These are phyloP conservation scores for Leccinum sublutescens DNA, from an alignment of 768 basidiomycete genomes.

Conservation along the genomic window DNA sequence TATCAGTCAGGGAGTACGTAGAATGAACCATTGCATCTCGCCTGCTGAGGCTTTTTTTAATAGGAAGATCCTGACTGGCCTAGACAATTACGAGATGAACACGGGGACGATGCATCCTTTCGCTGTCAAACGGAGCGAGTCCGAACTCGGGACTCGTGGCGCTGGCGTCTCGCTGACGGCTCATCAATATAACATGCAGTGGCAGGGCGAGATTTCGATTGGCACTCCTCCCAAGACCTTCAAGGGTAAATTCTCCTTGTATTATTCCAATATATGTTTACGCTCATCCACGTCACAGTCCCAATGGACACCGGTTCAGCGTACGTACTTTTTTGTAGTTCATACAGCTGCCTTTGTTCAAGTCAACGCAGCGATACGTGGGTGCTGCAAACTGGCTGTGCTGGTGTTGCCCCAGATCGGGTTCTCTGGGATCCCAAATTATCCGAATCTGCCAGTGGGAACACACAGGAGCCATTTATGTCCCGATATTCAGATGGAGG, in stretches of 20 bases:
- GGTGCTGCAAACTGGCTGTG: neutral
- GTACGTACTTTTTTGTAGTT: neutral
- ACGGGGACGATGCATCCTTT: neutral
- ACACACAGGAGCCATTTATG: neutral
- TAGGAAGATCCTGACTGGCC: neutral
- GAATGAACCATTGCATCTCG: neutral
- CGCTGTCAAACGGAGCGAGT: neutral
- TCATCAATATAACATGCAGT: neutral
- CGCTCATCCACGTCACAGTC: neutral
- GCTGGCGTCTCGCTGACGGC: neutral
- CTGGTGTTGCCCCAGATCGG: neutral
- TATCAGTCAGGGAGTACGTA: neutral
- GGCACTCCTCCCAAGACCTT: neutral
- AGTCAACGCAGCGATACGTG: neutral
- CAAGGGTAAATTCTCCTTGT: neutral
- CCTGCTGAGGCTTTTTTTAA: neutral
- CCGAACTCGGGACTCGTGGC: neutral
- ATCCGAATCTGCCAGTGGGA: neutral
- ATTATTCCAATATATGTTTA: neutral
- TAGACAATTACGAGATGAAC: neutral
- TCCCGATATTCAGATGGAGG: neutral
- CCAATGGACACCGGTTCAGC: neutral
- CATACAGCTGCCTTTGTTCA: neutral
- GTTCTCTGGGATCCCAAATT: neutral
- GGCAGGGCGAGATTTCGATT: neutral